phyloP scores from a whole-genome alignment of 176 grass and related monocot genomes.

The Phyllostachys edulis region DNA sequence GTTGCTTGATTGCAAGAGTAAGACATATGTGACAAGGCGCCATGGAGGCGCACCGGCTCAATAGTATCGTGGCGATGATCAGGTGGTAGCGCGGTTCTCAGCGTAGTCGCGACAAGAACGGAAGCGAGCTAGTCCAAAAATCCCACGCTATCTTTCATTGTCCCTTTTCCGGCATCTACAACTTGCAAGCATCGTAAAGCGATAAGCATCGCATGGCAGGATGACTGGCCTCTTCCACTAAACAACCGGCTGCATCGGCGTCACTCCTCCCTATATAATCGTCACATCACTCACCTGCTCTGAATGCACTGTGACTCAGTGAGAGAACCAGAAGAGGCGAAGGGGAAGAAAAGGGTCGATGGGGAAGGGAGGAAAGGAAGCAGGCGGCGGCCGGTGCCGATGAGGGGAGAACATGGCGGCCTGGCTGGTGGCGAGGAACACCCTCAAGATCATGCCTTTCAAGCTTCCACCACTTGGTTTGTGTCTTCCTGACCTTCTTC shows the following conservation, averaged over 20 bases:
- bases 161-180: not conserved
- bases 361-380: slow-evolving; percentile 77
- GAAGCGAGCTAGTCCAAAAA: not conserved
- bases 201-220: slow-evolving; percentile 22
- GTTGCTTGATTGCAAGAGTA: not conserved
- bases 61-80: no score
- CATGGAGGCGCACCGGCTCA: no score
- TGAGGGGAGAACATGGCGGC: slow-evolving; percentile 90
- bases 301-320: not conserved
- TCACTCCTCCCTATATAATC: slow-evolving; percentile 19
- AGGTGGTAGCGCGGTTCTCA: not conserved
- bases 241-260: not conserved
- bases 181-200: not conserved
- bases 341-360: slow-evolving; percentile 15
- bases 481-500: not conserved
- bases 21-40: not conserved
- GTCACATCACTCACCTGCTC: slow-evolving; percentile 12
- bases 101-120: not conserved
- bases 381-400: slow-evolving; percentile 28
- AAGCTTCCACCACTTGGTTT: slow-evolving; percentile 71
- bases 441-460: slow-evolving; percentile 92
- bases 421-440: slow-evolving; percentile 85
- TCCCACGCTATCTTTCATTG: not conserved
- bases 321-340: not conserved
- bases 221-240: not conserved